These are phyloP conservation scores for Blakeslea trispora DNA, from an alignment of 371 early-diverging fungal genomes.

Conservation along the genomic window DNA sequence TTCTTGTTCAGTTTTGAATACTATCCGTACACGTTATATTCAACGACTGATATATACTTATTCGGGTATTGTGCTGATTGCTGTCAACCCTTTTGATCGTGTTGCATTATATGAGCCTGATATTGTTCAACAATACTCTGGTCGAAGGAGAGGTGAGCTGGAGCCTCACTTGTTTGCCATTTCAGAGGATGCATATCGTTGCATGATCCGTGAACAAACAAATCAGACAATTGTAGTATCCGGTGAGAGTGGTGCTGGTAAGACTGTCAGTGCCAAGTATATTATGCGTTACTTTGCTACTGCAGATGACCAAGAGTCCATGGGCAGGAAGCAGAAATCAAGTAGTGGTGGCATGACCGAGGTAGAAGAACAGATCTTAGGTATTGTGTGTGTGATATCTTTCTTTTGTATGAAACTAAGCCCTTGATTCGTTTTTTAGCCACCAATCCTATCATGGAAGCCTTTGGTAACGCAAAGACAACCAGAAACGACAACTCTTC, in stretches of 20 bases:
- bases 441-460: conserved; percentile 97
- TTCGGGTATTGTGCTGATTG: conserved; percentile 98
- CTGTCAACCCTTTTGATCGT: conserved; percentile 96
- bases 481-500: conserved; percentile 97
- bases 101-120: conserved; percentile 88
- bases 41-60: conserved; percentile 97
- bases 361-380: conserved; percentile 80
- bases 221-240: conserved; percentile 99
- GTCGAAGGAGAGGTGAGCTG: conserved; percentile 90
- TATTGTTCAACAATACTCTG: conserved; percentile 85
- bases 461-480: conserved; percentile 99
- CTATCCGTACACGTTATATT: conserved; percentile 83
- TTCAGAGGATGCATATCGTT: conserved; percentile 96
- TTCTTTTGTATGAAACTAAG: no score
- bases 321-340: conserved; percentile 38
- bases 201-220: conserved; percentile 87
- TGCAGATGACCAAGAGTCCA: conserved; percentile 70
- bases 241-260: conserved; percentile 97
- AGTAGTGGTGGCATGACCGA: conserved; percentile 64
- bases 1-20: conserved; percentile 71
- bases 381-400: conserved; percentile 19
- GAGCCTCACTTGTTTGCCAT: conserved; percentile 99
- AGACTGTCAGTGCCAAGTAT: conserved; percentile 95
- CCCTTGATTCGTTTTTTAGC: no score
- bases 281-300: conserved; percentile 98